Percentiles rank a stretch among this genome's conserved stretches.
Conservation (phyloP, 108 stramenopile genomes). For the Skeletonema tropicum region DNA sequence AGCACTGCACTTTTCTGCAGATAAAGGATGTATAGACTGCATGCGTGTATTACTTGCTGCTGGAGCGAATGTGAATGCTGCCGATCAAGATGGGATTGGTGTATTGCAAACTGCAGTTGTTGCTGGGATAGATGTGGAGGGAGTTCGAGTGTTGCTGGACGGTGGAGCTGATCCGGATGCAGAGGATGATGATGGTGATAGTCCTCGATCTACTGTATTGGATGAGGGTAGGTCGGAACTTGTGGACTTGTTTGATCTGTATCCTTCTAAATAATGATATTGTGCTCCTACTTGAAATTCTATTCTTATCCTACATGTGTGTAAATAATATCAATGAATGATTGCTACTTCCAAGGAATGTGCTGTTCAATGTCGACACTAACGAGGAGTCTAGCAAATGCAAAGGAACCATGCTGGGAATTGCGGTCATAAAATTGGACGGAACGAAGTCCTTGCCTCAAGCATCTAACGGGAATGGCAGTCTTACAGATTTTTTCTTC, state of each 20-base stretch:
- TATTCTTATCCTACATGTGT: neutral
- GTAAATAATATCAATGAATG: neutral
- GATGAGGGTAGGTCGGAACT: conserved; percentile 64
- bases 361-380: conserved; percentile 46
- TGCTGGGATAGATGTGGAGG: conserved; percentile 65
- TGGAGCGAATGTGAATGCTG: conserved; percentile 73
- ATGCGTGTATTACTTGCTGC: conserved; percentile 57
- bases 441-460: conserved; percentile 73
- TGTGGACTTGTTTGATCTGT: conserved; percentile 47
- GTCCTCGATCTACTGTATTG: conserved; percentile 63
- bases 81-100: conserved; percentile 76
- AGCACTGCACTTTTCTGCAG: conserved; percentile 81
- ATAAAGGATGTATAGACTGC: conserved; percentile 66
- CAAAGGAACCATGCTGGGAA: conserved; percentile 74
- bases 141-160: conserved; percentile 57
- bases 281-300: neutral
- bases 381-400: conserved; percentile 78
- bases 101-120: conserved; percentile 82
- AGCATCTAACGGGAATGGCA: conserved; percentile 80
- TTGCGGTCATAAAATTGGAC: conserved; percentile 79
- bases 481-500: conserved; percentile 60
- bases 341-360: neutral
- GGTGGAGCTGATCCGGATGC: conserved; percentile 82
- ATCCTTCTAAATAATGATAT: neutral
- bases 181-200: conserved; percentile 80